Conservation (phyloP, 2,329 filamentous ascomycete species). For the Penicillium sp. region DNA sequence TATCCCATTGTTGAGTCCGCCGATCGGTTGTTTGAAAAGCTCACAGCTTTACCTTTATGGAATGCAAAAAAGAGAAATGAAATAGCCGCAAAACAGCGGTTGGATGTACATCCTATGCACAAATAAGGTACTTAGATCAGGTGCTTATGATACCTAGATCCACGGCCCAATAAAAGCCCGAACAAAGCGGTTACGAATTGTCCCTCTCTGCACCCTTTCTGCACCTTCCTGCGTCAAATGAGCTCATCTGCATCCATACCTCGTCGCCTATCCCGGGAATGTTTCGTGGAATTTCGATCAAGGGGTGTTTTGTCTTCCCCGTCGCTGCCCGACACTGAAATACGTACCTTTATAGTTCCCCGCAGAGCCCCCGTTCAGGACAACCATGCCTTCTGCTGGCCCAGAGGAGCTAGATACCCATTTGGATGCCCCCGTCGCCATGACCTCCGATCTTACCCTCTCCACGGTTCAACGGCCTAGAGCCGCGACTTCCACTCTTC, state of each 20-base stretch:
- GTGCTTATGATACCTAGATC: background rate
- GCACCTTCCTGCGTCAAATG: conserved; percentile 10
- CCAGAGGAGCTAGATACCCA: conserved; percentile 12
- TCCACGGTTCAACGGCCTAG: conserved; percentile 35
- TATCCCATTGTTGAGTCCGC: background rate
- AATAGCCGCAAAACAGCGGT: background rate
- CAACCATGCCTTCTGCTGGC: conserved; percentile 18
- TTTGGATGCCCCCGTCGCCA: conserved; percentile 21
- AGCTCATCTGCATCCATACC: conserved; percentile 11
- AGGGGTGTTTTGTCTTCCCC: conserved; percentile 26
- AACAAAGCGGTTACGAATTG: background rate
- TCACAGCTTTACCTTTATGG: background rate
- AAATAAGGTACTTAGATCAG: background rate
- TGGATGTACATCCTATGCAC: background rate
- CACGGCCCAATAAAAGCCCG: background rate
- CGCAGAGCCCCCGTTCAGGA: background rate
- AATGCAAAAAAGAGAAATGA: background rate
- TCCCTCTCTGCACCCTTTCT: background rate
- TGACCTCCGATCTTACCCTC: conserved; percentile 51
- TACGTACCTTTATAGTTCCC: conserved; percentile 16
- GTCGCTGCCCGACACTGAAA: conserved; percentile 13
- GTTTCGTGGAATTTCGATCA: conserved; percentile 30
- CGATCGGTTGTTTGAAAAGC: background rate
- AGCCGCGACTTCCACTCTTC: conserved; percentile 29
- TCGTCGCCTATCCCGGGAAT: conserved; percentile 18